Evolutionary conservation across 2,329 filamentous ascomycete genomes (phyloP).

Genomic region (Ascochyta clinopodiicola): DNA sequence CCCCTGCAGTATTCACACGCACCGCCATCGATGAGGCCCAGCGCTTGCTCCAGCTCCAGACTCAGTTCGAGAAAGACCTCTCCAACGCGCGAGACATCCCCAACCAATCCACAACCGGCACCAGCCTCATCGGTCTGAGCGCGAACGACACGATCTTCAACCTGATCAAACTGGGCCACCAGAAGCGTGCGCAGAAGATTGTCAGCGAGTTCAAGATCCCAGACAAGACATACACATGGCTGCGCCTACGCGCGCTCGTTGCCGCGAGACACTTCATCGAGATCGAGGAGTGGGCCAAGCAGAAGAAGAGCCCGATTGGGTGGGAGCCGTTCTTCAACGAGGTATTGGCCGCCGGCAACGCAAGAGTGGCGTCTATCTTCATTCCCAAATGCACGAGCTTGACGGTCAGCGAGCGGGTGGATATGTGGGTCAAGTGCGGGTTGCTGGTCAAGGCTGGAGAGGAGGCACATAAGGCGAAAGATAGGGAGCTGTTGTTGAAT

Average conservation of each 20-base stretch:
- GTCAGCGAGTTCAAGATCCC: conserved; percentile 88
- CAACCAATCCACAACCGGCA: conserved; percentile 28
- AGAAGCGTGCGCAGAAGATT: conserved; percentile 84
- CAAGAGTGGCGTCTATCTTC: conserved; percentile 81
- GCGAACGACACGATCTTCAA: conserved; percentile 93
- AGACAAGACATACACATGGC: conserved; percentile 90
- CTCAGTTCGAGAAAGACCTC: conserved; percentile 83
- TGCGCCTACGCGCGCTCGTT: conserved; percentile 83
- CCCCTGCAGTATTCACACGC: conserved; percentile 71
- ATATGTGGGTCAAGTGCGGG: conserved; percentile 97
- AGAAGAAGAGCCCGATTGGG: conserved; percentile 86
- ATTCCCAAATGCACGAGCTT: conserved; percentile 84
- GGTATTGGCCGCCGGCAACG: conserved; percentile 85
- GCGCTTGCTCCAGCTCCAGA: conserved; percentile 82
- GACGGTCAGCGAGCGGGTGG: conserved; percentile 71
- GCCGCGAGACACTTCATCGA: conserved; percentile 91
- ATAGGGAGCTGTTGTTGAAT: conserved; percentile 75
- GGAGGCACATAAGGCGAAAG: conserved; percentile 83
- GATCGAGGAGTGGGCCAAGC: conserved; percentile 82
- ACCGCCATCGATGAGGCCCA: conserved; percentile 79
- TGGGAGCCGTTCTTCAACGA: conserved; percentile 99
- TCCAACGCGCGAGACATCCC: conserved; percentile 58
- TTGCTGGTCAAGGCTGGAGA: conserved; percentile 88
- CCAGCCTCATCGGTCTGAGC: conserved; percentile 78
- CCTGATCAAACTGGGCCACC: conserved; percentile 80